A percentile compares a stretch with the other conserved stretches of the same genome.
These are phyloP conservation scores for Colletotrichum chrysophilum DNA, from an alignment of 2,329 filamentous ascomycete genomes.

Conservation along the genomic window DNA sequence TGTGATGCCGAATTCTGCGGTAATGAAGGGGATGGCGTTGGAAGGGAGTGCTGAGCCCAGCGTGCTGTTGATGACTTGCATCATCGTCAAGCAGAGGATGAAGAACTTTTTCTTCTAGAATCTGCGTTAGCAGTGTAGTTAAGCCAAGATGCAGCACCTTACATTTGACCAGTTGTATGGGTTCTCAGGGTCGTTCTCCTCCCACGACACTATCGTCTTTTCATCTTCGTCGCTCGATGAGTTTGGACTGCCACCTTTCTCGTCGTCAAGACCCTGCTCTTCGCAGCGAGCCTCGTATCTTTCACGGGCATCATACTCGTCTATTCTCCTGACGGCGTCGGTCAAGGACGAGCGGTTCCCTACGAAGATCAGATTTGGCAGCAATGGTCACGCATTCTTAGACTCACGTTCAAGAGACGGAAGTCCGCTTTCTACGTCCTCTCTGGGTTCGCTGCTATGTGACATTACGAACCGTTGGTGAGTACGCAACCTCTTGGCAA, in stretches of 20 bases:
- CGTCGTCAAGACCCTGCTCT: slow-evolving; percentile 38
- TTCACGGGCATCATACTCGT: slow-evolving; percentile 45
- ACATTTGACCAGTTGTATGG: slow-evolving; percentile 57
- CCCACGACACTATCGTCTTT: slow-evolving; percentile 40
- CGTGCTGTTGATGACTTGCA: slow-evolving; percentile 70
- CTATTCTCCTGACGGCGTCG: slow-evolving; percentile 24
- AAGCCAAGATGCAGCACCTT: slow-evolving; percentile 6
- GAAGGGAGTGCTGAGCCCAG: slow-evolving; percentile 70
- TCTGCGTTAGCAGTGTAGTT: neutral
- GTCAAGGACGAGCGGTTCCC: neutral
- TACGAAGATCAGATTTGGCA: neutral
- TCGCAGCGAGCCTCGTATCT: slow-evolving; percentile 38
- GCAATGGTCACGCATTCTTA: neutral
- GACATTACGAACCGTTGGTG: neutral
- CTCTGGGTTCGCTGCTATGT: neutral
- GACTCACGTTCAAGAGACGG: slow-evolving; percentile 1
- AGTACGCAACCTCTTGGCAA: neutral
- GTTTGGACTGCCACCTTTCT: neutral
- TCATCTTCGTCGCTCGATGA: slow-evolving; percentile 33
- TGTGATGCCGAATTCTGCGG: slow-evolving; percentile 60
- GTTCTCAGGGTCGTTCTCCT: slow-evolving; percentile 53
- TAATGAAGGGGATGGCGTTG: slow-evolving; percentile 65
- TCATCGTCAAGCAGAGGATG: slow-evolving; percentile 60
- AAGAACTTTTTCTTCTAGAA: slow-evolving; percentile 57
- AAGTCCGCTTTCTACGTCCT: neutral